Percentiles rank a stretch among this genome's conserved stretches.
phyloP scores from a whole-genome alignment of 2,329 filamentous ascomycete species.

The Myriosclerotinia duriaeana region DNA sequence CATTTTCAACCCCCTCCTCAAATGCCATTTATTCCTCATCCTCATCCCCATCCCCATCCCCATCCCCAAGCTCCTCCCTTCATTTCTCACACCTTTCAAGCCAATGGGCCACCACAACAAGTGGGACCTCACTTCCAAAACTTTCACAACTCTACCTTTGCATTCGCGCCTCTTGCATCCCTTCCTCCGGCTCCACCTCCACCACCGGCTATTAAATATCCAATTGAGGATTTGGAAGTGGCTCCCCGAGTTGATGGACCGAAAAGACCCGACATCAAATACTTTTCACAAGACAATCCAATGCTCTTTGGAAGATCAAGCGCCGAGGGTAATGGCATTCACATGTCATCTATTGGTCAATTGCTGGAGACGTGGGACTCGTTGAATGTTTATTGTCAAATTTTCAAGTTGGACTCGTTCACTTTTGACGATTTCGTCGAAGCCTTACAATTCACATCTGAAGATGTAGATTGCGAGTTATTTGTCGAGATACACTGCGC shows the following conservation, averaged over 20 bases:
- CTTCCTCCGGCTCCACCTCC: slow-evolving; percentile 58
- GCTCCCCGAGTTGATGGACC: slow-evolving; percentile 60
- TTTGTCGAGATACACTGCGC: slow-evolving; percentile 91
- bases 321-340: slow-evolving; percentile 59
- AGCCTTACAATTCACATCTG: slow-evolving; percentile 74
- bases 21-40: slow-evolving; percentile 23
- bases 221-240: slow-evolving; percentile 89
- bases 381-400: slow-evolving; percentile 94
- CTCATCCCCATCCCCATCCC: slow-evolving; percentile 28
- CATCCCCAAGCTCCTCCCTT: slow-evolving; percentile 31
- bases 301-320: slow-evolving; percentile 49
- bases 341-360: slow-evolving; percentile 81
- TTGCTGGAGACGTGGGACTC: slow-evolving; percentile 94
- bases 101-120: slow-evolving; percentile 38
- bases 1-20: slow-evolving; percentile 25
- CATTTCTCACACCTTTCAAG: slow-evolving; percentile 40
- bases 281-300: slow-evolving; percentile 66
- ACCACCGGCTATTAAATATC: slow-evolving; percentile 83
- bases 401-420: slow-evolving; percentile 92
- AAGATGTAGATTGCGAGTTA: slow-evolving; percentile 75
- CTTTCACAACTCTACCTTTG: slow-evolving; percentile 47
- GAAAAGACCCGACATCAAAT: slow-evolving; percentile 74
- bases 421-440: slow-evolving; percentile 96
- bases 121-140: slow-evolving; percentile 41
- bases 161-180: slow-evolving; percentile 50